Evolutionary conservation across 805 yeast species (phyloP), one percentile per base, ranked within the genome.

Genomic region (Lipomyces yamadae): DNA sequence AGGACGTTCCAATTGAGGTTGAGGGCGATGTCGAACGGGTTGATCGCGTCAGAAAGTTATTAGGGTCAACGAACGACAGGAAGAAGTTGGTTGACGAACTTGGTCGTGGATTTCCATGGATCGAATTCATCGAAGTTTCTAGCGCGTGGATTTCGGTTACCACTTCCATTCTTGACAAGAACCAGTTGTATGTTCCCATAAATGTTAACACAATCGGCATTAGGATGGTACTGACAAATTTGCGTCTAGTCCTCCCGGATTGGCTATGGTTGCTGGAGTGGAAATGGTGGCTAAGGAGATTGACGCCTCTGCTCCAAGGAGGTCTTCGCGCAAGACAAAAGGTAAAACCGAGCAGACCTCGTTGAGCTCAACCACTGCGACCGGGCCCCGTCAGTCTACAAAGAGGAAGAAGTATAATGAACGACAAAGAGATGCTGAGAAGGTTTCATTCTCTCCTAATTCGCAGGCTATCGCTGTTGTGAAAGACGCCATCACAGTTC

Each of bases 381-480:
- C 34, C 11, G 29, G 18, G 8, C 5, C 24, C 7, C 48, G 48
- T 8, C 48, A 42, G n/a, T 15, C 48, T 3, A 15, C 48, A 6
- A 56, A 30, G 39, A 50, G 52, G 61, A 29, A 58, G 50, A 50
- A 35, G 18, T 24, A 24, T 30, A 55, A 24, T 50, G 62, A 59
- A 11, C 62, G 57, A 18, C 62, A 59, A 35, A 37, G 32, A n/a
- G 60, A 59, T 33, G 57, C 57, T 15, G 62, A 30, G 4, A 59
- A 59, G 34, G 42, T 59, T 30, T 37, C 30, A 8, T 59, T 59
- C 24, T 58, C 29, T 50, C 34, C 2, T 8, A 24, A 24, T 13
- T 52, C 62, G 7, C 24, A 30, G 32, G 3, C 61, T 39, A 4
- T 29, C n/a, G 60, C 48, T 15, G 48, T 7, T 18, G 24, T 8